Evolutionary conservation across 176 grass and related monocot genomes (phyloP).

Genomic region (Triticum urartu): DNA sequence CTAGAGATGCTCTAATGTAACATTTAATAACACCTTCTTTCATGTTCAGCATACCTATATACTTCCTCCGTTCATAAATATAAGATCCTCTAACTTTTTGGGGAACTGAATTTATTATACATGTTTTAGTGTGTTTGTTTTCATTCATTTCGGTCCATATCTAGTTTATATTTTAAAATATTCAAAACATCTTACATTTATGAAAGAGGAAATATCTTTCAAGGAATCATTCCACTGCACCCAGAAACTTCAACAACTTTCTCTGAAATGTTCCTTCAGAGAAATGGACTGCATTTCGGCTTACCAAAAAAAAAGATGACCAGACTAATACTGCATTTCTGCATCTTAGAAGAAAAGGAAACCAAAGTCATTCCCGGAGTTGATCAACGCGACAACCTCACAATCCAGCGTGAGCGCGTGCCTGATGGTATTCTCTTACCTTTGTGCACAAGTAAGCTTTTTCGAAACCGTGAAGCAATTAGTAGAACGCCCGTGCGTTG

Average conservation of each 20-base stretch:
- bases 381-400: too few relatives aligned
- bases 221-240: not conserved
- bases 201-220: too few relatives aligned
- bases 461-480: not conserved
- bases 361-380: too few relatives aligned
- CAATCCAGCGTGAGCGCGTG: not conserved
- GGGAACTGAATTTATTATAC: too few relatives aligned
- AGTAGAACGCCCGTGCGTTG: too few relatives aligned
- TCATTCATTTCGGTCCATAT: too few relatives aligned
- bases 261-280: not conserved
- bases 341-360: not conserved
- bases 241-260: not conserved
- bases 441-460: not conserved
- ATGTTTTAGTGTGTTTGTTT: too few relatives aligned
- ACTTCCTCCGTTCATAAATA: too few relatives aligned
- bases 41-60: too few relatives aligned
- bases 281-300: not conserved
- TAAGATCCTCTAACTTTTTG: too few relatives aligned
- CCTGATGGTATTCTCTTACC: not conserved
- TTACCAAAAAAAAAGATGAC: not conserved
- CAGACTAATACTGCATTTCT: not conserved
- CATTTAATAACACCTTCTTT: not conserved
- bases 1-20: not conserved
- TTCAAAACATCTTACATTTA: too few relatives aligned
- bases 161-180: too few relatives aligned